Percentiles rank a stretch among this genome's conserved stretches.
phyloP scores from a whole-genome alignment of 495 filamentous ascomycete species.

The Thozetella sp. region DNA sequence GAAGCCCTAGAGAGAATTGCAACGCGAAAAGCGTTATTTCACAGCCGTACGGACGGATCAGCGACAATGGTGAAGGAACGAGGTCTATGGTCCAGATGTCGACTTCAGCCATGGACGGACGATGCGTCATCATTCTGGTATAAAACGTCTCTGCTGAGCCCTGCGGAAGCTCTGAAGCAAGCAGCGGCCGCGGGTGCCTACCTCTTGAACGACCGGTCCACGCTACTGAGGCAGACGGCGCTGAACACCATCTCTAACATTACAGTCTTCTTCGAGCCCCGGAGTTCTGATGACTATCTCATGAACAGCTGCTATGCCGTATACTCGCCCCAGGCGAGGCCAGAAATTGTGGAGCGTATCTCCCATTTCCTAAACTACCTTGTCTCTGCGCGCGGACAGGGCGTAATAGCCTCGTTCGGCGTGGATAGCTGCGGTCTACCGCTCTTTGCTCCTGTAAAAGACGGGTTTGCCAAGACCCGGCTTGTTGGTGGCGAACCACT shows the following conservation, averaged over 20 bases:
- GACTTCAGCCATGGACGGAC: neutral
- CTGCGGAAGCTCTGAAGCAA: neutral
- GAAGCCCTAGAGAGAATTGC: neutral
- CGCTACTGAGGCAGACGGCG: neutral
- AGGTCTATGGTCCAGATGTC: neutral
- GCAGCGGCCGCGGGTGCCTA: neutral
- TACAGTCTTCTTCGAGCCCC: neutral
- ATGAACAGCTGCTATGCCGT: constrained; percentile 1
- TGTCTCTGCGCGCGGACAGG: neutral
- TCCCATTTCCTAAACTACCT: neutral
- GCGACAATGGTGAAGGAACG: neutral
- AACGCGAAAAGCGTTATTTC: neutral
- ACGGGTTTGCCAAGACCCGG: neutral
- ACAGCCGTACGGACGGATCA: neutral
- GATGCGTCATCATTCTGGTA: neutral
- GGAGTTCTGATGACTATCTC: neutral
- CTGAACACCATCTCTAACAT: neutral
- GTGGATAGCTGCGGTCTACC: neutral
- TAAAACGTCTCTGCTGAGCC: neutral
- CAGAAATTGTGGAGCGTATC: neutral
- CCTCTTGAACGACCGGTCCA: neutral
- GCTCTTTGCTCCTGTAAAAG: neutral
- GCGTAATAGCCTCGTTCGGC: neutral
- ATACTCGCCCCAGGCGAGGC: neutral
- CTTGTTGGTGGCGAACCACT: neutral